Evolutionary conservation across 2,329 filamentous ascomycete genomes (phyloP).

Genomic region (Teratosphaeriaceae sp.): DNA sequence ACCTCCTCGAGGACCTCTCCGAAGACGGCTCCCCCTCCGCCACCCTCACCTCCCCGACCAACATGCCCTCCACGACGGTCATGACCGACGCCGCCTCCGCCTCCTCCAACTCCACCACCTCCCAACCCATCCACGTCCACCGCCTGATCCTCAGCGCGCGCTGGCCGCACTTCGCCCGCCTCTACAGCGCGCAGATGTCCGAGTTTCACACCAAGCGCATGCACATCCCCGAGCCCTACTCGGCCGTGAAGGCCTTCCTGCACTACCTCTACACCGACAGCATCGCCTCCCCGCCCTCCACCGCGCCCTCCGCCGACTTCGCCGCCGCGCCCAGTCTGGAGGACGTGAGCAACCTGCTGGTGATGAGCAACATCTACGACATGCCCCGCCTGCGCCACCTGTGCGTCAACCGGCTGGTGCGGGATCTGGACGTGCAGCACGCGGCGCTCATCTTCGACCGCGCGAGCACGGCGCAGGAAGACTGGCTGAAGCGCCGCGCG

Average conservation of each 20-base stretch:
- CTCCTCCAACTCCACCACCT: conserved; percentile 45
- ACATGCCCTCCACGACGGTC: conserved; percentile 37
- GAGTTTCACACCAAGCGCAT: conserved; percentile 96
- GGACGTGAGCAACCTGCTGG: conserved; percentile 87
- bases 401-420: conserved; percentile 82
- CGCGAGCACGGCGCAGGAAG: conserved; percentile 80
- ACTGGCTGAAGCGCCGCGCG: conserved; percentile 85
- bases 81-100: conserved; percentile 53
- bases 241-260: conserved; percentile 87
- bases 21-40: conserved; percentile 45
- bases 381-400: conserved; percentile 87
- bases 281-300: conserved; percentile 46
- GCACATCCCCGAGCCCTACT: conserved; percentile 96
- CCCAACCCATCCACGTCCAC: conserved; percentile 86
- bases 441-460: conserved; percentile 96
- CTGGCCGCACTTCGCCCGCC: conserved; percentile 91
- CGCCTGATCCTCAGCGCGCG: conserved; percentile 88
- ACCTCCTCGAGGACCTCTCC: conserved; percentile 52
- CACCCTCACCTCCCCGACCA: conserved; percentile 10
- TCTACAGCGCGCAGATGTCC: conserved; percentile 91
- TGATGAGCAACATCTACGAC: conserved; percentile 98
- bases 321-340: conserved; percentile 56
- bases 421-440: conserved; percentile 89
- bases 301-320: conserved; percentile 13
- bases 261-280: conserved; percentile 97